Percentiles rank a stretch among this genome's conserved stretches.
phyloP scores from a whole-genome alignment of 768 basidiomycete species.

The Pleurotus pulmonarius region DNA sequence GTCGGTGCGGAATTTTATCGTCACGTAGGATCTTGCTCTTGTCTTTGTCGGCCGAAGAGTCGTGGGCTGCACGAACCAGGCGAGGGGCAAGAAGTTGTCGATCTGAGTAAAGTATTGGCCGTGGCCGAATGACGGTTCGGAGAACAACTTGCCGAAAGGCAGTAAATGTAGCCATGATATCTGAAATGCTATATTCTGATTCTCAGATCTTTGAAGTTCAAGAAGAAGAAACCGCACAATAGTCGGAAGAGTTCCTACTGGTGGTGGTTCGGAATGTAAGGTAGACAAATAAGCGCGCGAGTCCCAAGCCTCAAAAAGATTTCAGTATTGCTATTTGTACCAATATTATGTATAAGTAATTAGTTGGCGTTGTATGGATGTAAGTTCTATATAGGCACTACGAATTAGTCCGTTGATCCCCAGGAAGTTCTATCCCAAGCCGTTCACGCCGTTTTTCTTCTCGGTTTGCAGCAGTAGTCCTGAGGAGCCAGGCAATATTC shows the following conservation, averaged over 20 bases:
- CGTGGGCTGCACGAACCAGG: conserved; percentile 12
- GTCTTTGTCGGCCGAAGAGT: neutral
- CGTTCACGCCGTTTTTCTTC: conserved; percentile 22
- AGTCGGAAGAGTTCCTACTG: no score
- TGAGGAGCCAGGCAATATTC: conserved; percentile 80
- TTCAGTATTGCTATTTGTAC: no score
- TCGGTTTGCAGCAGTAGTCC: conserved; percentile 57
- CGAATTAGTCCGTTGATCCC: conserved; percentile 1
- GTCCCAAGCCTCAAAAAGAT: no score
- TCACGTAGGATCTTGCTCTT: conserved; percentile 20
- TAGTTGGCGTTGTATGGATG: no score
- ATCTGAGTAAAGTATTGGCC: neutral
- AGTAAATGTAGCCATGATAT: conserved; percentile 15
- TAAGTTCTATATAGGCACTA: neutral
- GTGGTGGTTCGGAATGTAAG: no score
- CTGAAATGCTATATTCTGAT: neutral
- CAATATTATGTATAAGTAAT: no score
- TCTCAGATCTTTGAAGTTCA: no score
- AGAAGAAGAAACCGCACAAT: no score
- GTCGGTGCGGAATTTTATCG: conserved; percentile 36
- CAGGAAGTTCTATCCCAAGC: neutral
- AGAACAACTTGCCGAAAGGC: conserved; percentile 13
- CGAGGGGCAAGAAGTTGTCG: neutral
- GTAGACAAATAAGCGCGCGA: no score
- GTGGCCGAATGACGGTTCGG: conserved; percentile 9